Conservation (phyloP, 208 protist species). For the Leptomonas pyrrhocoris region DNA sequence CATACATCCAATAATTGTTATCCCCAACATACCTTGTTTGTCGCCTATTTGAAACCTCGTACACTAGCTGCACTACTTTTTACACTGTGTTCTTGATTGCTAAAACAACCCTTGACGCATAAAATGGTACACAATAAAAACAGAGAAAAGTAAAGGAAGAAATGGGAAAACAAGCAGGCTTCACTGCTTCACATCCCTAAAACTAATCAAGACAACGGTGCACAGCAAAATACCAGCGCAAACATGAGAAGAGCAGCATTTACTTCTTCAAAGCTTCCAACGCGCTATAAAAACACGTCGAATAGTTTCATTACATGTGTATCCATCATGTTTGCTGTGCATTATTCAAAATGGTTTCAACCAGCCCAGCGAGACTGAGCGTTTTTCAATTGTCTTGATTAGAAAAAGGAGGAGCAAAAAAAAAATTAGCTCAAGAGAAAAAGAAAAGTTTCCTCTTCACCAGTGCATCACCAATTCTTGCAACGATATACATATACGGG, state of each 20-base stretch:
- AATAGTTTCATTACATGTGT: neutral
- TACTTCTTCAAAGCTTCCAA: neutral
- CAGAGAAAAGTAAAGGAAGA: neutral
- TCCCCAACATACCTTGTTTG: too few species aligned
- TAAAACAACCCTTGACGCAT: neutral
- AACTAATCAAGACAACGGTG: neutral
- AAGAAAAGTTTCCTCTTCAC: neutral
- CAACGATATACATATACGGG: conserved; percentile 4
- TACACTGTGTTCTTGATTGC: neutral
- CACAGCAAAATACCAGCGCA: neutral
- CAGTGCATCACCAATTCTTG: neutral
- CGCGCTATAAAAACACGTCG: neutral
- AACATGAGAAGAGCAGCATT: neutral
- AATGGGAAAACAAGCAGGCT: conserved; percentile 9
- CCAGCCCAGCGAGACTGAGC: conserved; percentile 2
- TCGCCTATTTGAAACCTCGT: too few species aligned
- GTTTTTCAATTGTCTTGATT: neutral
- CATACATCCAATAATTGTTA: too few species aligned
- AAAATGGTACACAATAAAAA: conserved; percentile 21
- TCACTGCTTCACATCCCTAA: neutral
- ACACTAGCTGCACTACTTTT: neutral
- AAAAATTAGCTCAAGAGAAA: conserved; percentile 9
- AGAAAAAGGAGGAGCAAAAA: conserved; percentile 9
- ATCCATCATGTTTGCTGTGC: neutral
- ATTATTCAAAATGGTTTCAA: neutral